Base-by-base conservation (phyloP, 2,329 filamentous ascomycete genomes). In the Pseudogymnoascus sp. region DNA sequence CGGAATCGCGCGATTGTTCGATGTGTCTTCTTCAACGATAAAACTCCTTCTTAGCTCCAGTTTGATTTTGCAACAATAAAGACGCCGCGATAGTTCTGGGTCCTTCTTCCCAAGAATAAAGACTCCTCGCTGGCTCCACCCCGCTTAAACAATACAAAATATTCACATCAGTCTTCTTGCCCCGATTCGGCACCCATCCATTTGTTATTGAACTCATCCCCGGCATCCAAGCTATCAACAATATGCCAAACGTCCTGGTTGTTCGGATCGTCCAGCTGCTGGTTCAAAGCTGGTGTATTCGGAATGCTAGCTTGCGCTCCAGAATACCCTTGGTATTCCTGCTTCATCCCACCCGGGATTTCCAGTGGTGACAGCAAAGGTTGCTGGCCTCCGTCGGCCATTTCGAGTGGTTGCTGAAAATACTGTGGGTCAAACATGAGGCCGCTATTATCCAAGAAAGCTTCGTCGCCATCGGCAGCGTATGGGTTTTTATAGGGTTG, bases 211-310 rank as follows among this genome's bases (percentile, higher is more conserved):
- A 73, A 73, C 44, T 73, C 70, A 12, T 64, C 67, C 27, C 68
- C 69, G 15, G 63, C 65, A 59, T 71, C 68, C 38, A 73, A 62
- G 9, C 68, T 64, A 38, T 69, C 70, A 39, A 71, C 65, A 4
- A 51, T 31, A 15, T 72, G 70, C 71, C 71, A 73, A 35, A 69
- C 68, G 8, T 71, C 71, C 60, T 72, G 69, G 29, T 67, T 62
- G 27, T 63, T 67, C 29, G 72, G 61, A 15, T 72, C 65, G 48
- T 70, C 66, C 64, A 67, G 64, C 29, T 73, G 68, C 13, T 67
- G 68, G 60, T 51, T 51, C 17, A 51, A 17, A 27, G 31, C 15
- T 51, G 44, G 44, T 17, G 44, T 51, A 6, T 31, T n/a, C 10
- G 44, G 44, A 51, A 51, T 31, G 4, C 44, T n/a, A 10, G 9